phyloP scores from a whole-genome alignment of 352 stramenopile species.

The Globisporangium sylvaticum region DNA sequence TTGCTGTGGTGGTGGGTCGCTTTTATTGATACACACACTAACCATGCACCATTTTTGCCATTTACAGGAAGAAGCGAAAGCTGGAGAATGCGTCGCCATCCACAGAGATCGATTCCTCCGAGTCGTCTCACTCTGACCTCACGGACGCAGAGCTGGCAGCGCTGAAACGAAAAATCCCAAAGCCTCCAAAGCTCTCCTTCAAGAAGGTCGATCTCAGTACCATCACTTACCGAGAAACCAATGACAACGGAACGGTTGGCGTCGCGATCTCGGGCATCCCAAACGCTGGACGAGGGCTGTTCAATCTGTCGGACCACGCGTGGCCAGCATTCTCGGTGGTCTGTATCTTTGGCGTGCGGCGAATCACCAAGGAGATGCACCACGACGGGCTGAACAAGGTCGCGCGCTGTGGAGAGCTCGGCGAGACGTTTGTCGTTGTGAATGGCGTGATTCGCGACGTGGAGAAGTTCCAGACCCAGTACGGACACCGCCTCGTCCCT shows the following conservation, averaged over 20 bases:
- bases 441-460: slow-evolving; percentile 83
- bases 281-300: slow-evolving; percentile 74
- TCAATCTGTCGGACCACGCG: slow-evolving; percentile 73
- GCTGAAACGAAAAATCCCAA: slow-evolving; percentile 77
- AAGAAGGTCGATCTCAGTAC: slow-evolving; percentile 84
- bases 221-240: slow-evolving; percentile 81
- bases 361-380: slow-evolving; percentile 85
- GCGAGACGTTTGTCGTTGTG: slow-evolving; percentile 86
- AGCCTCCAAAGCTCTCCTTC: slow-evolving; percentile 77
- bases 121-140: slow-evolving; percentile 63
- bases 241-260: slow-evolving; percentile 86
- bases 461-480: slow-evolving; percentile 87
- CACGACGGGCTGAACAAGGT: slow-evolving; percentile 88
- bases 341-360: slow-evolving; percentile 84
- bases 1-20: not conserved
- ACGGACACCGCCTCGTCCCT: slow-evolving; percentile 72
- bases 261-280: slow-evolving; percentile 81
- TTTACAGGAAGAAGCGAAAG: slow-evolving; percentile 69
- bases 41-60: slow-evolving; percentile 10
- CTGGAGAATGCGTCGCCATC: slow-evolving; percentile 58
- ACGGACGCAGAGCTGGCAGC: slow-evolving; percentile 78
- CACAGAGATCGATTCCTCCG: slow-evolving; percentile 59
- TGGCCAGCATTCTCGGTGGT: slow-evolving; percentile 87
- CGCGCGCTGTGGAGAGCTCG: slow-evolving; percentile 73
- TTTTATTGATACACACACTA: slow-evolving; percentile 1